Evolutionary conservation across 2,329 filamentous ascomycete genomes (phyloP), one percentile per base, ranked within the genome.

Genomic region (Colletotrichum sublineola): DNA sequence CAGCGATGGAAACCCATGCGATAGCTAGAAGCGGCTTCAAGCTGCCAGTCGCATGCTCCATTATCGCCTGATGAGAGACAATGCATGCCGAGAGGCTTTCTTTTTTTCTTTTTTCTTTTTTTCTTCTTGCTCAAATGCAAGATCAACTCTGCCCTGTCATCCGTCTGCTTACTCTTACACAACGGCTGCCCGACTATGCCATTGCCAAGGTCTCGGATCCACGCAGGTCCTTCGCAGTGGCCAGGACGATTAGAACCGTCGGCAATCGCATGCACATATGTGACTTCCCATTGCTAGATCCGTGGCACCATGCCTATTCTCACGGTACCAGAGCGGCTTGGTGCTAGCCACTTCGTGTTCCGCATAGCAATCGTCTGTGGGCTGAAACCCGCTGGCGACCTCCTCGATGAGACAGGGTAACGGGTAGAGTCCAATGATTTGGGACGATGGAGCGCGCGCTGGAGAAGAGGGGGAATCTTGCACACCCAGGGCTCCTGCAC

Each of bases 221-320:
- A 58, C 48, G 55, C 63, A 67, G 36, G 18, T 58, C 61, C 68
- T 69, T 38, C 65, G 63, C 63, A 71, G 33, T 68, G 48, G 33
- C 44, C 60, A 56, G 40, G 31, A 71, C 48, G 40, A 44, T 61
- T 73, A 38, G 68, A 68, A 74, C 69, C 70, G 67, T 78, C 76
- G 76, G 75, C 75, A 79, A 78, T 79, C 77, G 75, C 70, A 73
- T 75, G 75, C 75, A 75, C 75, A 76, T 75, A 77, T 78, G 76
- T 76, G 75, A 78, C 76, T 77, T 75, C 63, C 75, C 77, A 78
- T 78, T 75, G 79, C 71, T 76, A 79, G 75, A 78, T 77, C 77
- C 75, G 76, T 77, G 74, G 72, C 76, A 76, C 74, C 75, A 68
- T 63, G 36, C 38, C 36, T 31, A 44, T 50, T 50, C 56, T 61